A percentile compares a stretch with the other conserved stretches of the same genome.
phyloP scores from a whole-genome alignment of 2,329 filamentous ascomycete genomes.

The Xylariaceae sp. region DNA sequence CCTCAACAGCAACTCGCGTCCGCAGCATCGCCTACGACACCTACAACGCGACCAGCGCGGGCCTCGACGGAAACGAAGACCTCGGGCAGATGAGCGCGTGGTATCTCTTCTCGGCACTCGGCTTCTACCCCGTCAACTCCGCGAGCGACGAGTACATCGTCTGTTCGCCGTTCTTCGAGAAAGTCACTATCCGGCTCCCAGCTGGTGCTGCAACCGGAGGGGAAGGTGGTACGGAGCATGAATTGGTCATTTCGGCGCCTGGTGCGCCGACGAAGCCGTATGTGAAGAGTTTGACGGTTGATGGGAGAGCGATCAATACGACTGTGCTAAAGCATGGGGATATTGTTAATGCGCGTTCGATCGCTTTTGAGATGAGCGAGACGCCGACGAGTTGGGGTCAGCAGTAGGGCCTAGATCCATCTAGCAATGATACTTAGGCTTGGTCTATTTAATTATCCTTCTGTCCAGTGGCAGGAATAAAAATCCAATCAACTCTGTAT shows the following conservation, averaged over 20 bases:
- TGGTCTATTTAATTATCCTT: no score
- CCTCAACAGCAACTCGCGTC: constrained; percentile 35
- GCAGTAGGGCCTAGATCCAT: no score
- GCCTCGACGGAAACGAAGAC: constrained; percentile 45
- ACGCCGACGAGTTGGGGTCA: constrained; percentile 29
- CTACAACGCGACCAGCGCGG: constrained; percentile 44
- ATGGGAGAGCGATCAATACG: constrained; percentile 32
- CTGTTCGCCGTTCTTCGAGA: constrained; percentile 44
- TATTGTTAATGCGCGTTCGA: constrained; percentile 35
- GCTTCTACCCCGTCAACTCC: constrained; percentile 45
- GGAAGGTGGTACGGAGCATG: constrained; percentile 21
- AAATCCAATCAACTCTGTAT: no score
- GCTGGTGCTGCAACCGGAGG: constrained; percentile 26
- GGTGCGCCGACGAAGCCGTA: constrained; percentile 39
- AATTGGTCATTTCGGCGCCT: constrained; percentile 38
- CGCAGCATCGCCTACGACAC: constrained; percentile 36
- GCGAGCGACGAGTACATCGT: constrained; percentile 43
- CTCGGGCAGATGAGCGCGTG: constrained; percentile 48
- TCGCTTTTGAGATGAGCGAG: constrained; percentile 44
- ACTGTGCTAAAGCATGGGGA: constrained; percentile 39
- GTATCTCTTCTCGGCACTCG: constrained; percentile 45
- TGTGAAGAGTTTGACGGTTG: constrained; percentile 38
- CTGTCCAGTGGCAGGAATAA: no score
- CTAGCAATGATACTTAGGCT: no score
- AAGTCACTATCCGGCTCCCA: constrained; percentile 37